Conservation (phyloP, 2,329 filamentous ascomycete genomes). For the Fusarium begoniae region DNA sequence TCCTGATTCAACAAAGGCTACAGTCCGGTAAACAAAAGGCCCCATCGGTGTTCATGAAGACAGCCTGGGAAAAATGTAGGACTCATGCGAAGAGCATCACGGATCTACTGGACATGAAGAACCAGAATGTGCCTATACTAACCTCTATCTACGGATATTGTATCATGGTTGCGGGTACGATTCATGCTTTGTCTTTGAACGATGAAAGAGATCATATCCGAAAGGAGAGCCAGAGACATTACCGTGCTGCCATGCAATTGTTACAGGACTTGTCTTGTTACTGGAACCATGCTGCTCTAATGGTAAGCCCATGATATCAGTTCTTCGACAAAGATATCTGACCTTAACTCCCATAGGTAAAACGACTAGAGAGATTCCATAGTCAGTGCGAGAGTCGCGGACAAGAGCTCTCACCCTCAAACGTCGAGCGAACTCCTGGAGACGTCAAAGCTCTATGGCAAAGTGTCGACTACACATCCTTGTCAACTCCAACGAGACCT, state of each 20-base stretch:
- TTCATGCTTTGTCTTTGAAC: slow-evolving; percentile 14
- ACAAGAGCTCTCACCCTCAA: slow-evolving; percentile 2
- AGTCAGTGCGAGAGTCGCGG: slow-evolving; percentile 1
- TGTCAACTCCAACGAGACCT: slow-evolving; percentile 12
- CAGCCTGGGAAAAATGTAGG: slow-evolving; percentile 5
- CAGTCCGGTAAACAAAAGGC: slow-evolving; percentile 7
- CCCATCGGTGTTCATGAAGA: slow-evolving; percentile 7
- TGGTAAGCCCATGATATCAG: not conserved
- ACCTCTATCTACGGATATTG: slow-evolving; percentile 18
- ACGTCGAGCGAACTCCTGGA: not conserved
- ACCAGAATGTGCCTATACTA: slow-evolving; percentile 1
- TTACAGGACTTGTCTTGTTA: not conserved
- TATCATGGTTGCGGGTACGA: slow-evolving; percentile 16
- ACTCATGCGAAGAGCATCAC: slow-evolving; percentile 5
- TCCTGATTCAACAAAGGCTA: slow-evolving; percentile 1
- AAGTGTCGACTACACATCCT: slow-evolving; percentile 9
- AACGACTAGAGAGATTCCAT: slow-evolving; percentile 6
- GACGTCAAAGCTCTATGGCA: slow-evolving; percentile 18
- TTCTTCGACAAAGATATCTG: not conserved
- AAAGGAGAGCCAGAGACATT: not conserved
- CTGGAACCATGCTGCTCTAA: slow-evolving; percentile 9
- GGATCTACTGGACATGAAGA: not conserved
- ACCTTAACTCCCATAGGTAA: not conserved
- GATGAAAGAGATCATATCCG: slow-evolving; percentile 4
- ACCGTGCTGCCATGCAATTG: not conserved